These are phyloP conservation scores for Brassica incana DNA, from an alignment of 345 rosid genomes.

Conservation along the genomic window DNA sequence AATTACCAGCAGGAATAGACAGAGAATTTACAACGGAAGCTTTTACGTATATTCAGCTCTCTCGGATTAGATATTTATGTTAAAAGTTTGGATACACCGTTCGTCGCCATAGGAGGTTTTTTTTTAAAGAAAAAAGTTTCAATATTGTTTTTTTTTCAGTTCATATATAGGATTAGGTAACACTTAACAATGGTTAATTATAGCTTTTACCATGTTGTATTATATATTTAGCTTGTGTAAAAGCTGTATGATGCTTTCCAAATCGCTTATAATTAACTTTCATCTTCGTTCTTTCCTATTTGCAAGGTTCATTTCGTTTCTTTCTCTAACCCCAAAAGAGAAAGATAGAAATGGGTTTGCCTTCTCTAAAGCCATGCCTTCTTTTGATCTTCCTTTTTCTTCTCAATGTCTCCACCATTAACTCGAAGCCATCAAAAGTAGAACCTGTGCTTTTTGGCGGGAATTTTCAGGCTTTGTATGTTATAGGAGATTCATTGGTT, in stretches of 20 bases:
- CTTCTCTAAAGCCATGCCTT: conserved; percentile 2
- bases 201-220: not conserved
- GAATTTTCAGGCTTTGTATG: conserved; percentile 37
- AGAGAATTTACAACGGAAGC: not conserved
- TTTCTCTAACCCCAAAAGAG: not conserved
- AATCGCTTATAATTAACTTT: conserved; percentile 1
- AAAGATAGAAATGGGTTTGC: conserved; percentile 2
- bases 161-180: conserved; percentile 13
- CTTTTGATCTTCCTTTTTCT: conserved; percentile 10
- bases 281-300: not conserved
- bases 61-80: not conserved
- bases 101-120: not conserved
- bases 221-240: not conserved
- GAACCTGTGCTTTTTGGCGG: conserved; percentile 19
- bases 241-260: not conserved
- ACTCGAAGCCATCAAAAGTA: not conserved
- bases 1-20: not conserved
- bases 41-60: not conserved
- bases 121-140: not conserved
- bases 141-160: not conserved
- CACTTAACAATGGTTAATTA: conserved; percentile 4
- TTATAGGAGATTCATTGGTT: conserved; percentile 66
- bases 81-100: not conserved
- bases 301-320: not conserved
- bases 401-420: conserved; percentile 11